Conservation (phyloP, 352 stramenopile species). For the Aphanomyces euteiches region DNA sequence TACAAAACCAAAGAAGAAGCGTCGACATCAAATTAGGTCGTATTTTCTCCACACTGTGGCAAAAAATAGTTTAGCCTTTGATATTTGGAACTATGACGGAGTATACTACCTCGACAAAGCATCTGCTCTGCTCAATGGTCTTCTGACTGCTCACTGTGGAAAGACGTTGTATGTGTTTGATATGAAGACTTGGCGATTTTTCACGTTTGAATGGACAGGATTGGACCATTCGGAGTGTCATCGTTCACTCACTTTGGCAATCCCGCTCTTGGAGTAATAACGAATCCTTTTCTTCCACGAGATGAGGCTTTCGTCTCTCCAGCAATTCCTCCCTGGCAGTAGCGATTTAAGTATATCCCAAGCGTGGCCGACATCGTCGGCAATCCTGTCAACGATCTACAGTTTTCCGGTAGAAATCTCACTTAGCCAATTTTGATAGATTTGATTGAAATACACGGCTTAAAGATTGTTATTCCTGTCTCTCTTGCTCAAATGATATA, state of each 20-base stretch:
- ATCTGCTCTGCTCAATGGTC: constrained; percentile 2
- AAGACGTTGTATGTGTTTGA: background rate
- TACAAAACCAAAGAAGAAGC: background rate
- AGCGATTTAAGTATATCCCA: too few species aligned
- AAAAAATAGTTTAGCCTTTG: background rate
- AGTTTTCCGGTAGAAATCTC: too few species aligned
- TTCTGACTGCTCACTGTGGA: background rate
- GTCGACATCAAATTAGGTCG: background rate
- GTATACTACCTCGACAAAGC: constrained; percentile 17
- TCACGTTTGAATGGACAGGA: background rate
- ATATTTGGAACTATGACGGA: background rate
- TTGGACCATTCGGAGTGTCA: background rate
- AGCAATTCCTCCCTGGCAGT: too few species aligned
- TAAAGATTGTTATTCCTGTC: too few species aligned
- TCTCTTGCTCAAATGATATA: too few species aligned
- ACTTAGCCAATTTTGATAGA: too few species aligned
- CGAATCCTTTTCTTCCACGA: too few species aligned
- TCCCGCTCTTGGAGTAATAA: background rate
- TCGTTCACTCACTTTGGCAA: background rate
- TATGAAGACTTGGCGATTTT: constrained; percentile 23
- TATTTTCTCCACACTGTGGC: constrained; percentile 8
- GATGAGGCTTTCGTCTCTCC: too few species aligned
- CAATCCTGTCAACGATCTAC: too few species aligned
- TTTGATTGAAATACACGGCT: too few species aligned
- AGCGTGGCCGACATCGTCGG: too few species aligned